These are phyloP conservation scores for Pleurotus citrinopileatus DNA, from an alignment of 768 basidiomycete species.

Conservation along the genomic window DNA sequence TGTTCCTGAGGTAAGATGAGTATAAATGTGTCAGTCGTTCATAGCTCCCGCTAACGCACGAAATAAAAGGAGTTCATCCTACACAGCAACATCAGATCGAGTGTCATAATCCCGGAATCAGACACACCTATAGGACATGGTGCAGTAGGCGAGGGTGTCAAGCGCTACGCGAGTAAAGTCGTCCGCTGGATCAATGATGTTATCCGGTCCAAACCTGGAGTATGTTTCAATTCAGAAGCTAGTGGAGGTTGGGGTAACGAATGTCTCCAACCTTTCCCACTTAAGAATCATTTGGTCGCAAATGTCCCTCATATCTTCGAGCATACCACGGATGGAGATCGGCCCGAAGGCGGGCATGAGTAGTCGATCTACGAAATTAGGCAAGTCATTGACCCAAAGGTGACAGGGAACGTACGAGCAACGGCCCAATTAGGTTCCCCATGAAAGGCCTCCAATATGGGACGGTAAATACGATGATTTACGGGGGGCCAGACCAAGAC, in stretches of 20 bases:
- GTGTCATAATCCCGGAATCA: background rate
- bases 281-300: conserved; percentile 37
- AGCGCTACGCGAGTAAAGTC: conserved; percentile 48
- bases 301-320: conserved; percentile 46
- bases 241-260: background rate
- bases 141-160: conserved; percentile 43
- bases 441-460: conserved; percentile 36
- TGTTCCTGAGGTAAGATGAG: conserved; percentile 19
- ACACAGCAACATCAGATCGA: background rate
- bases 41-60: too few relatives aligned
- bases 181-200: conserved; percentile 38
- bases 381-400: background rate
- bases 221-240: background rate
- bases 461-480: too few relatives aligned
- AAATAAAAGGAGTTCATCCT: conserved; percentile 47
- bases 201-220: conserved; percentile 39
- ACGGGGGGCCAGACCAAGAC: conserved; percentile 4
- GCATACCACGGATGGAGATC: conserved; percentile 40
- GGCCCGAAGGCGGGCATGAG: conserved; percentile 37
- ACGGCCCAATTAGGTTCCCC: conserved; percentile 46
- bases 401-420: conserved; percentile 30
- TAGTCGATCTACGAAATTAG: conserved; percentile 23
- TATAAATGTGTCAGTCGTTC: too few relatives aligned
- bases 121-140: conserved; percentile 36
- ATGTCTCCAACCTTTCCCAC: conserved; percentile 33